Evolutionary conservation across 2,329 filamentous ascomycete genomes (phyloP), one percentile per base, ranked within the genome.

Genomic region (Beauveria caledonica): DNA sequence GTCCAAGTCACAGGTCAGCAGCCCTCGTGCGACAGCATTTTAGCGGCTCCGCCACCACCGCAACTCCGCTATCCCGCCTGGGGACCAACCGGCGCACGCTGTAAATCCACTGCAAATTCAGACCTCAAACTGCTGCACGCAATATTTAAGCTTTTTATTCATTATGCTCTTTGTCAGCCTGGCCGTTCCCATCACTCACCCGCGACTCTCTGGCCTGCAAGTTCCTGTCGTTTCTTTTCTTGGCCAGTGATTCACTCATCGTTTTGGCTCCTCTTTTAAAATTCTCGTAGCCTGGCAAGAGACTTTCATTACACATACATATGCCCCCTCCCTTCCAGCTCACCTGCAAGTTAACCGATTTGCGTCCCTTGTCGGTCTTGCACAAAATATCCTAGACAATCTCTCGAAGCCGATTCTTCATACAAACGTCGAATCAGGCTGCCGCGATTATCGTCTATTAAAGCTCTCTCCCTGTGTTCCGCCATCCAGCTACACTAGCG

Each of bases 1-100:
- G 13, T 9, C 9, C 29, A 23, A 39, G n/a, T 33, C 39, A 36
- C 25, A 25, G 10, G 52, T 46, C 52, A 56, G 42, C 27, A 21
- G 36, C 52, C 15, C 8, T 11, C 15, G n/a, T 25, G 29, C 19
- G 27, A 29, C 29, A 19, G 27, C 11, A 33, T 49, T 45, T 49
- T 58, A 40, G 55, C 33, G 55, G 55, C 55, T 50, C 55, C 55
- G 55, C 55, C 15, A 33, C 27, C 55, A 36, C 21, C 29, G 44
- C 55, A 58, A 58, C 45, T 50, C 55, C 55, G 55, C 55, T 58
- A 48, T 25, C 54, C 54, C 44, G 54, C 54, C 54, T 49, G 19
- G 19, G 27, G 36, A 49, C 50, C 39, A 40, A 10, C 40, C 54
- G 33, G 13, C 19, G 54, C 19, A 29, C 15, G 9, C 44, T 25